These are phyloP conservation scores for Gymnopilus dilepis DNA, from an alignment of 768 basidiomycete species.

Conservation along the genomic window DNA sequence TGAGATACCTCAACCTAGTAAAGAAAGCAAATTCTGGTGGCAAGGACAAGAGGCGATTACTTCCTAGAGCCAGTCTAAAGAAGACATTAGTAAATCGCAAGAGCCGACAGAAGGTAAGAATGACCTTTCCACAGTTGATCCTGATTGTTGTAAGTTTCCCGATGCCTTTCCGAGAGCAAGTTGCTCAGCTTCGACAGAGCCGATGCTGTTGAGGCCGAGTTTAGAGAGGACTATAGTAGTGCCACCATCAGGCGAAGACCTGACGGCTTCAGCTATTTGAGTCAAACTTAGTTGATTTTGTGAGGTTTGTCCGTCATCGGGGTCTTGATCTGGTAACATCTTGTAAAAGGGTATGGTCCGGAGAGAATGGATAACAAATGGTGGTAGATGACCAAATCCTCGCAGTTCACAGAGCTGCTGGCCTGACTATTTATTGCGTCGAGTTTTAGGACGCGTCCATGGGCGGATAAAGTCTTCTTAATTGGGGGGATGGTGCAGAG, in stretches of 20 bases:
- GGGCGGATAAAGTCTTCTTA: no score
- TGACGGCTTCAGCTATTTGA: slow-evolving; percentile 70
- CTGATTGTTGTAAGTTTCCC: slow-evolving; percentile 51
- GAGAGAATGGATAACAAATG: no score
- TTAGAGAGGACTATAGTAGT: slow-evolving; percentile 86
- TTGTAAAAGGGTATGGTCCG: no score
- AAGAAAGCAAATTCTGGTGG: slow-evolving; percentile 77
- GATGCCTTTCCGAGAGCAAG: slow-evolving; percentile 65
- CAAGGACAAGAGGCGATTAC: slow-evolving; percentile 81
- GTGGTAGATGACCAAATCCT: slow-evolving; percentile 7
- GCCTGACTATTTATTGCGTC: no score
- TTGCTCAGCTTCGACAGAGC: slow-evolving; percentile 74
- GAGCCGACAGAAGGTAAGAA: background rate
- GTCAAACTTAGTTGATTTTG: slow-evolving; percentile 51
- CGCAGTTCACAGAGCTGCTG: no score
- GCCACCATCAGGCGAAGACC: slow-evolving; percentile 74
- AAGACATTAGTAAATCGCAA: background rate
- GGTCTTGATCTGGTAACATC: slow-evolving; percentile 28
- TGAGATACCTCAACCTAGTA: slow-evolving; percentile 81
- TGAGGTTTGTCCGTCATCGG: slow-evolving; percentile 27
- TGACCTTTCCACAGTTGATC: slow-evolving; percentile 66
- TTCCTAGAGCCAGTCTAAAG: slow-evolving; percentile 80
- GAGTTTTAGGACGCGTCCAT: no score
- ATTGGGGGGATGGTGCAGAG: no score
- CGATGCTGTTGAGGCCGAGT: slow-evolving; percentile 77